A percentile compares a stretch with the other conserved stretches of the same genome.
These are phyloP conservation scores for Giardia muris DNA, from an alignment of 208 protist species.

Conservation along the genomic window DNA sequence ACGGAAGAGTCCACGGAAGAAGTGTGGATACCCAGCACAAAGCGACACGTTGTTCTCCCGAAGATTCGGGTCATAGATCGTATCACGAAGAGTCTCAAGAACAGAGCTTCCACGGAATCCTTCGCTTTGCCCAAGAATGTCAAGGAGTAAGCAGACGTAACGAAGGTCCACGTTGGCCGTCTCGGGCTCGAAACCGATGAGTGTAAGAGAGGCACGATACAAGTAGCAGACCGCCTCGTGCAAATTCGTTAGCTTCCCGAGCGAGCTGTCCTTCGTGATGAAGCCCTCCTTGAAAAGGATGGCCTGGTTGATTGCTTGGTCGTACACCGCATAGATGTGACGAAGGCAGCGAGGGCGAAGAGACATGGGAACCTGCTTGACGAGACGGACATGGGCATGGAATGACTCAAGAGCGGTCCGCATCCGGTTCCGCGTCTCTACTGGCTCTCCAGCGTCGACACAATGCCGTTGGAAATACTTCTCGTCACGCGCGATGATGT, in stretches of 20 bases:
- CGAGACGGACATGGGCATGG: background rate
- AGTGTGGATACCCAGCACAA: conserved; percentile 36
- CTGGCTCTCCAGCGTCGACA: background rate
- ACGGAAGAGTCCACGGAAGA: conserved; percentile 51
- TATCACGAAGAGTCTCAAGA: background rate
- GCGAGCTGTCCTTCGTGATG: background rate
- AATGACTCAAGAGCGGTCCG: background rate
- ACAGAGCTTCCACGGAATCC: no score
- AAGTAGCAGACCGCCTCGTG: background rate
- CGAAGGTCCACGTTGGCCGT: background rate
- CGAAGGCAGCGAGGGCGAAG: background rate
- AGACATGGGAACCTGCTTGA: background rate
- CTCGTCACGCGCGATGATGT: background rate
- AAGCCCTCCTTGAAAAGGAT: background rate
- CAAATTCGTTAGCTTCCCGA: background rate
- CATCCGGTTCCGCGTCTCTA: background rate
- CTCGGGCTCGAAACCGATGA: conserved; percentile 1
- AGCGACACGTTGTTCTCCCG: background rate
- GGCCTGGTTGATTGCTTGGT: background rate
- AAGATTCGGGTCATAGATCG: background rate
- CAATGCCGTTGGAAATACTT: background rate
- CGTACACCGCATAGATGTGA: background rate
- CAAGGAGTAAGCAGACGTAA: background rate
- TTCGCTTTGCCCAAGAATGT: background rate
- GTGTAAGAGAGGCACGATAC: background rate